Base-by-base conservation (phyloP, 345 rosid genomes). In the Murraya paniculata region DNA sequence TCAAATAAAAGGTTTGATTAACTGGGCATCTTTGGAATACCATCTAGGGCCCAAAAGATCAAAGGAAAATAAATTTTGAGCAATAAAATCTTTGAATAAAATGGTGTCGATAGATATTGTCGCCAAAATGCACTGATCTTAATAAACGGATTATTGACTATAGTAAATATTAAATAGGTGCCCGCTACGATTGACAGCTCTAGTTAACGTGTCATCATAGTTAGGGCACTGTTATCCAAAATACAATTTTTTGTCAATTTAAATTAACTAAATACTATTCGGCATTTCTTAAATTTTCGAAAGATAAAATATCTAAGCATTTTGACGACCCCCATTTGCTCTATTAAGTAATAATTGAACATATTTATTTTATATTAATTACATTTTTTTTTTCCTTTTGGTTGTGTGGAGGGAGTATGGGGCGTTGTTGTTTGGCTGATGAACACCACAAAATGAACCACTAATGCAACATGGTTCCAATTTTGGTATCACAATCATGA, bases 381-480 rank as follows among this genome's bases (percentile, higher is more conserved):
- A 0, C 5, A 8, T 7, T 38, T 9, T 41, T 8, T 38, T 38
- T 38, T 38, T 10, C 0, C 0, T 9, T 9, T 2, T 10, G 50
- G 50, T 45, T 45, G 50, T 45, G 50, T 45, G 50, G 50, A 11
- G 50, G 13, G 50, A 41, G 50, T 11, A 10, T 10, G 50, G 4
- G 50, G 13, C 50, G 50, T 41, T 41, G 50, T 13, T n/a, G 39
- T 66, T 36, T 19, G 6, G 57, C 27, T 31, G 59, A 68, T 27
- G 39, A 76, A 57, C 50, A 13, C 18, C 50, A 13, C 45, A 45
- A 75, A 28, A 64, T 64, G 73, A 78, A 58, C 79, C 79, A 78
- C 78, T 81, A 31, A 67, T 67, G 75, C 81, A 74, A 64, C 82
- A 77, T 81, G 82, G 83, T 60, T 77, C 73, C 77, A 65, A 64